Evolutionary conservation across 768 basidiomycete species (phyloP), one percentile per base, ranked within the genome.

Genomic region (Leucogyrophana mollusca): DNA sequence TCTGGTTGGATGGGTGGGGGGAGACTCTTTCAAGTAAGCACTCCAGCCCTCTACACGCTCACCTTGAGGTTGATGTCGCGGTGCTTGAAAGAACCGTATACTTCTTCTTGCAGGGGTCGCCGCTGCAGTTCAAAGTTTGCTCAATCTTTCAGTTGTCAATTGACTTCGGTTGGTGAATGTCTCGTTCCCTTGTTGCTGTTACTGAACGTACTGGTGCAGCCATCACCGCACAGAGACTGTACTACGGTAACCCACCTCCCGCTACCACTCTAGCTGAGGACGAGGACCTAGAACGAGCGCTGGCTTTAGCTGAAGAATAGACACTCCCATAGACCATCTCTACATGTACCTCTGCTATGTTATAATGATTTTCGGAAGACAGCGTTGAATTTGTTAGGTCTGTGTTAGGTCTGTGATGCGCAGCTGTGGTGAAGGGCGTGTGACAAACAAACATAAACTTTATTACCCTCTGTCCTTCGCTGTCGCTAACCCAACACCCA

Each of bases 71-170:
- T 6, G 13, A 30, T 13, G 13, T 30, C 27, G 27, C 27, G 27
- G 27, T 30, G 13, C 13, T 38, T 22, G 23, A 4, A 56, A 93
- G 90, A 61, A 82, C 85, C 9, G 74, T 76, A 3, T 93, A 93
- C 59, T 93, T 92, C 66, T 91, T 93, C 67, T 51, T 82, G 40
- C 78, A 86, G 58, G 61, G 71, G 10, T 84, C 83, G 0, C 85
- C 88, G 1, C 57, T 93, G 40, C 90, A 89, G 56, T 93, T 93
- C 73, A 83, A 86, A 63, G 78, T 80, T 33, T 92, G 90, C 54
- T 84, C 87, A 4, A 73, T 92, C 48, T 92, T 92, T 60, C 91
- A 93, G 60, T 66, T 93, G 36, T 86, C 86, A 2, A 67, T 92
- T 34, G 90, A 93, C 65, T 58, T 78, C 52, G 85, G 90, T 89